Conservation (phyloP, 345 rosid species). For the Pistacia vera region DNA sequence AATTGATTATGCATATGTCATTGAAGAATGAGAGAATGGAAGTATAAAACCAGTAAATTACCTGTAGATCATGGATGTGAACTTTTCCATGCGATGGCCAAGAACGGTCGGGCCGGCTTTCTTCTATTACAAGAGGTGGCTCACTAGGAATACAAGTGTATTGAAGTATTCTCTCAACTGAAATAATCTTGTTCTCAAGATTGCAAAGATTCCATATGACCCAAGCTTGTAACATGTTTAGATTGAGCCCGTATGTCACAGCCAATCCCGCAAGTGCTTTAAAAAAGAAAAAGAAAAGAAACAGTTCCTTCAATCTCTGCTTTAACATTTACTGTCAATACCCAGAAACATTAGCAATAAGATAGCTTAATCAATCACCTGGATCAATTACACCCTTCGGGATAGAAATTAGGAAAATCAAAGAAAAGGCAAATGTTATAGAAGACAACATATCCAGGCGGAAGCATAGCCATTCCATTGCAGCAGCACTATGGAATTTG, state of each 20-base stretch:
- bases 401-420: conserved; percentile 62
- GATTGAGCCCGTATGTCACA: conserved; percentile 80
- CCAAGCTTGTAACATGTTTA: conserved; percentile 67
- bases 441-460: conserved; percentile 73
- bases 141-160: conserved; percentile 68
- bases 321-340: neutral
- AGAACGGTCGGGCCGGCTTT: conserved; percentile 44
- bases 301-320: neutral
- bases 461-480: conserved; percentile 88
- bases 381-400: conserved; percentile 70
- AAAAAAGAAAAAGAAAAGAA: conserved; percentile 1
- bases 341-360: neutral
- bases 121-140: conserved; percentile 71
- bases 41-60: conserved; percentile 21
- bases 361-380: conserved; percentile 35
- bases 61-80: conserved; percentile 62
- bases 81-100: conserved; percentile 80
- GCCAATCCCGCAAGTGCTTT: conserved; percentile 85
- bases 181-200: conserved; percentile 78
- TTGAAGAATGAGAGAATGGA: neutral
- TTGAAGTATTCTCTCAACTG: conserved; percentile 89
- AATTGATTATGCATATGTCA: neutral
- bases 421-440: conserved; percentile 68
- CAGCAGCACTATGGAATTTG: conserved; percentile 55
- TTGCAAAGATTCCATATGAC: conserved; percentile 71